Evolutionary conservation across 495 filamentous ascomycete genomes (phyloP), one percentile per base, ranked within the genome.

Genomic region (Xylona heveae): DNA sequence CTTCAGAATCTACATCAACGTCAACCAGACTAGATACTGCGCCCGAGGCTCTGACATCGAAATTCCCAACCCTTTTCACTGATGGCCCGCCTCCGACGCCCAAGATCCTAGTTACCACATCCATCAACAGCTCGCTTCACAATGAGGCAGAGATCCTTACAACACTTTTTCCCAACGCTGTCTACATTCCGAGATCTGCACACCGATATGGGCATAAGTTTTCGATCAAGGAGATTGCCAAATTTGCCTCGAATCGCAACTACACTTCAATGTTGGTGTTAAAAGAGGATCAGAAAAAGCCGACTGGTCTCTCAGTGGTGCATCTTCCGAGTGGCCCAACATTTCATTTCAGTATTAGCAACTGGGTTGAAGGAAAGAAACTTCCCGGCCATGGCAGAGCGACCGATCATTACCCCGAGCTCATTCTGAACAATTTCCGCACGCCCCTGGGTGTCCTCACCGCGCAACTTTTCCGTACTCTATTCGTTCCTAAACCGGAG

Each of bases 361-460:
- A 83, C 39, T 97, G 81, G 71, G 59, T 81, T 10, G 79, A 84
- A 35, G 78, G 81, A 3, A 75, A 75, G 50, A 68, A 72, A 17
- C 58, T 97, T 2, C 76, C 78, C 1, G 84, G 83, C 2, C 85
- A 95, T 47, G 85, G 85, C 23, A 76, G 75, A 24, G 66, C 85
- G 0, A 93, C 85, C 0, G 71, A 77, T 24, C 85, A 93, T 53
- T 81, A 71, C 40, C 88, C 85, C 3, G 88, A 97, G 52, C 64
- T 97, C 24, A 78, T 94, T 30, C 64, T 97, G 22, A 94, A 94
- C 52, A 83, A 84, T 47, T 97, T 97, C 60, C 69, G 79, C 42
- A 97, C 90, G 0, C 81, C 88, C 0, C 59, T 97, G 6, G 90
- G 90, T 49, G 58, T 91, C 3, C 59, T 92, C n/a, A 81, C 79